Evolutionary conservation across 2,329 filamentous ascomycete genomes (phyloP), one percentile per base, ranked within the genome.

Genomic region (Fusarium torreyae): DNA sequence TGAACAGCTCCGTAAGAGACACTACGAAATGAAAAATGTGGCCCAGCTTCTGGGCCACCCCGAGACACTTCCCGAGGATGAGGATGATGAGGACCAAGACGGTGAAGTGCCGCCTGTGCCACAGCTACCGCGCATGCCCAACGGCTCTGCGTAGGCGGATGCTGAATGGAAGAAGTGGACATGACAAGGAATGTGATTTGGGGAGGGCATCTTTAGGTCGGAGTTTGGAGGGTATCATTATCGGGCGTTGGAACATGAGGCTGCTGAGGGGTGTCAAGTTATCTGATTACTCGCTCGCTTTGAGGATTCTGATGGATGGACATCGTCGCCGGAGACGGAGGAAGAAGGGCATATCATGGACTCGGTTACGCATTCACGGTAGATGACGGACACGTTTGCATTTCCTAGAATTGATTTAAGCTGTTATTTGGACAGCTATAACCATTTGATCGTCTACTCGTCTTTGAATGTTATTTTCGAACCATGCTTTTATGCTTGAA

Each of bases 1-100:
- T 79, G 94, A 98, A 83, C 86, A 93, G 82, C 87, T 94, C 84
- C 89, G 96, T 76, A 98, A 96, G 89, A 95, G 91, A 84, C 96
- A 99, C 81, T 99, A 99, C 81, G 96, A 99, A 86, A 99, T 99
- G 96, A 94, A 89, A 82, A 92, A 96, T 77, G 94, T 98, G 61
- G 97, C 96, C 75, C 88, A 91, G 76, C 82, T 98, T 54, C 87
- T 99, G 70, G 94, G 94, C 15, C 91, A 93, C 75, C 89, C 91
- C 5, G 90, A 92, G 75, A 84, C 88, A 5, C 74, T 91, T 46
- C 88, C 89, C 49, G 88, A 88, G 42, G 89, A 89, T 44, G 88
- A 89, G 15, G 86, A 87, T 3, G 88, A 88, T 34, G 87, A 88
- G 10, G 85, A 86, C 1, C 88, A 89, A 49, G 88, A 88, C 10